Conservation (phyloP, 352 stramenopile genomes). For the Lagenidium sp. region DNA sequence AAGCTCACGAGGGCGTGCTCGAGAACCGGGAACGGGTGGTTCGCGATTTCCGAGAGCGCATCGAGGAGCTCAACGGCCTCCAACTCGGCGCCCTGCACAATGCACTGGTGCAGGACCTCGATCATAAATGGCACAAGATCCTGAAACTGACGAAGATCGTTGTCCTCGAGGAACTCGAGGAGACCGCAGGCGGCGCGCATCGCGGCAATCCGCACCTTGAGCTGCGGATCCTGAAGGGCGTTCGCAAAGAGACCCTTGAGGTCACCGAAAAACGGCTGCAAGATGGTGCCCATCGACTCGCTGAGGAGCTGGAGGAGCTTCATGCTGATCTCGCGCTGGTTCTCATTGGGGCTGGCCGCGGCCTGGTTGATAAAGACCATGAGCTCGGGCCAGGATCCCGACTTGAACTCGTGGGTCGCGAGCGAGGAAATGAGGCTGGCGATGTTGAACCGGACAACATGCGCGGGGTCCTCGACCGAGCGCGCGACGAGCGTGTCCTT, state of each 20-base stretch:
- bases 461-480: slow-evolving; percentile 78
- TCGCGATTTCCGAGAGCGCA: slow-evolving; percentile 80
- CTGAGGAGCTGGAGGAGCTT: slow-evolving; percentile 91
- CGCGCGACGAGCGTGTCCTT: slow-evolving; percentile 86
- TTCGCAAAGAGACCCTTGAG: slow-evolving; percentile 72
- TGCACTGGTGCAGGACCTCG: slow-evolving; percentile 78
- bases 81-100: slow-evolving; percentile 58
- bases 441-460: slow-evolving; percentile 84
- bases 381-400: slow-evolving; percentile 87
- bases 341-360: slow-evolving; percentile 63
- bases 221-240: slow-evolving; percentile 66
- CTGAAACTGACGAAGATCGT: slow-evolving; percentile 62
- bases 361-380: slow-evolving; percentile 92
- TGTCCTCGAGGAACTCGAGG: slow-evolving; percentile 74
- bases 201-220: slow-evolving; percentile 74
- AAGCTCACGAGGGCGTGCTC: slow-evolving; percentile 73
- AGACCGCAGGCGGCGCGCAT: slow-evolving; percentile 76
- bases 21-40: slow-evolving; percentile 77
- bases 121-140: slow-evolving; percentile 78
- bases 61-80: slow-evolving; percentile 85
- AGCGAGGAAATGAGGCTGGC: slow-evolving; percentile 76
- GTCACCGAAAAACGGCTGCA: slow-evolving; percentile 76
- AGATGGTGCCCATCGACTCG: slow-evolving; percentile 84
- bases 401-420: slow-evolving; percentile 65
- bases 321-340: slow-evolving; percentile 90